These are phyloP conservation scores for Carex parvula DNA, from an alignment of 176 grass and related monocot genomes.

Conservation along the genomic window DNA sequence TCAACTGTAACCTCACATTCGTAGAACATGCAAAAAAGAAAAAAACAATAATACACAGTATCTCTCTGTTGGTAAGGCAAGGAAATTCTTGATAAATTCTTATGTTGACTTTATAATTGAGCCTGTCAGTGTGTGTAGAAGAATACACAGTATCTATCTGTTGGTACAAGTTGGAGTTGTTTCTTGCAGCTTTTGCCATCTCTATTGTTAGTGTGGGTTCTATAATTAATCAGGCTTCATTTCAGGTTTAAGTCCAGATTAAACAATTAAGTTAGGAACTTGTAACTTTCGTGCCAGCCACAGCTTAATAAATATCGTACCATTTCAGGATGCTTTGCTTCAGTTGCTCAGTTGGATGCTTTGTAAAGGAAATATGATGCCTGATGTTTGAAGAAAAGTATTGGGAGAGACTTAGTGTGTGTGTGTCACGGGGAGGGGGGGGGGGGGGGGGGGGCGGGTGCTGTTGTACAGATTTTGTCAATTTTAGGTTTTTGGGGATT, in stretches of 20 bases:
- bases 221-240: not conserved
- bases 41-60: too few species aligned
- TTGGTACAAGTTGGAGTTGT: not conserved
- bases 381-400: not conserved
- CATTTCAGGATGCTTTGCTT: slow-evolving; percentile 1
- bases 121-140: not conserved
- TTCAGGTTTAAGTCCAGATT: not conserved
- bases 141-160: not conserved
- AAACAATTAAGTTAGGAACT: not conserved
- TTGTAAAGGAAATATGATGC: not conserved
- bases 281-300: not conserved
- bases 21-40: not conserved
- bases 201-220: not conserved
- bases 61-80: too few species aligned
- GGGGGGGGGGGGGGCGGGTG: too few species aligned
- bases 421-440: too few species aligned
- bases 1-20: not conserved
- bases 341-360: not conserved
- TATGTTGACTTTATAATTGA: not conserved
- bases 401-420: too few species aligned
- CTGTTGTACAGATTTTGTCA: not conserved
- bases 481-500: not conserved
- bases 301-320: not conserved
- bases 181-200: not conserved
- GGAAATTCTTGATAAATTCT: not conserved